A percentile compares a stretch with the other conserved stretches of the same genome.
These are phyloP conservation scores for Blastocystis sp. DNA, from an alignment of 352 stramenopile species.

Conservation along the genomic window DNA sequence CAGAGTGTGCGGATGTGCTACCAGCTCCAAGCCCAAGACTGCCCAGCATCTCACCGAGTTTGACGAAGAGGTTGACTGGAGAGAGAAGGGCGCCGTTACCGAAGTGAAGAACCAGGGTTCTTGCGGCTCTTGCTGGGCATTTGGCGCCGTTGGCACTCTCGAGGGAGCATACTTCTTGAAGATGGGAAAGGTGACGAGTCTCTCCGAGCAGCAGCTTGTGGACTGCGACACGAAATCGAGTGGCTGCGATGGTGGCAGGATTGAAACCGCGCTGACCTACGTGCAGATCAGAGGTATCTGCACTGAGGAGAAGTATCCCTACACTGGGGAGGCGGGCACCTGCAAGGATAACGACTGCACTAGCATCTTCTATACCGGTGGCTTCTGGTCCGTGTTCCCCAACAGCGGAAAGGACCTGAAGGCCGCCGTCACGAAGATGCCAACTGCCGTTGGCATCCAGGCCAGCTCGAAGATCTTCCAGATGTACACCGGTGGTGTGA, in stretches of 20 bases:
- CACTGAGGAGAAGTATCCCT: conserved; percentile 1
- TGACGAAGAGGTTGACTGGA: conserved; percentile 36
- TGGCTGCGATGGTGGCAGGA: conserved; percentile 33
- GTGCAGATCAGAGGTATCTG: not conserved
- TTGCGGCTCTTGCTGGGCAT: conserved; percentile 61
- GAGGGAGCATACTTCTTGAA: conserved; percentile 41
- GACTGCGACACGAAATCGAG: conserved; percentile 17
- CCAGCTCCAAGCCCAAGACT: not conserved
- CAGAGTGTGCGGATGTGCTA: not conserved
- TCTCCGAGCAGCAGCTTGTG: conserved; percentile 27
- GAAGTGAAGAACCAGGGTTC: conserved; percentile 33
- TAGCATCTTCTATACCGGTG: not conserved
- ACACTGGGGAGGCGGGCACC: not conserved
- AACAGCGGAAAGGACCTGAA: not conserved
- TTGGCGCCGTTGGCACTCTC: conserved; percentile 12
- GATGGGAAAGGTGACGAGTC: conserved; percentile 22
- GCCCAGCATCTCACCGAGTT: not conserved
- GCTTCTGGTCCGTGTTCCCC: not conserved
- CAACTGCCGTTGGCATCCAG: conserved; percentile 9
- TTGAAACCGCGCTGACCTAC: not conserved
- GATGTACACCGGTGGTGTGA: conserved; percentile 36
- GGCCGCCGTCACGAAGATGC: not conserved
- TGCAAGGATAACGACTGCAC: not conserved
- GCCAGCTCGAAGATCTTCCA: conserved; percentile 21
- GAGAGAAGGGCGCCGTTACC: conserved; percentile 29